These are phyloP conservation scores for Xylaria digitata DNA, from an alignment of 2,329 filamentous ascomycete species.

Conservation along the genomic window DNA sequence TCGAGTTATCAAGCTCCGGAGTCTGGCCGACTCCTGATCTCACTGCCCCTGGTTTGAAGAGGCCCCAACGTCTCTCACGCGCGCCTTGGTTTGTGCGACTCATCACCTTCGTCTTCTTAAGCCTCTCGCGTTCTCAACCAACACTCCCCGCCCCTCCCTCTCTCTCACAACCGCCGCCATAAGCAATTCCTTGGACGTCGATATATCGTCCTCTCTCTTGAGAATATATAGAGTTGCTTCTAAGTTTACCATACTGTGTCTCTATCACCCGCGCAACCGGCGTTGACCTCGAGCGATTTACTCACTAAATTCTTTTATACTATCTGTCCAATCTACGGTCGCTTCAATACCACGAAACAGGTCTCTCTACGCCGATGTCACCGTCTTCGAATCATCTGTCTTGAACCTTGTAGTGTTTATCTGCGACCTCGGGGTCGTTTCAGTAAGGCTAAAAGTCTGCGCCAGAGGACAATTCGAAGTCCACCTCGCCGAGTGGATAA, in stretches of 20 bases:
- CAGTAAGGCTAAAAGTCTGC: conserved; percentile 14
- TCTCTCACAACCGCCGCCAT: conserved; percentile 45
- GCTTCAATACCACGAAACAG: conserved; percentile 18
- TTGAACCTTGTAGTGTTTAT: conserved; percentile 24
- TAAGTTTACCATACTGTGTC: conserved; percentile 49
- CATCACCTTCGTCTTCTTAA: conserved; percentile 39
- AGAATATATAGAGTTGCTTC: conserved; percentile 54
- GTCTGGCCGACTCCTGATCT: conserved; percentile 46
- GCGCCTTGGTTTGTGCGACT: conserved; percentile 44
- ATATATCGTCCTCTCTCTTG: conserved; percentile 32
- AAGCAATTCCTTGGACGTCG: conserved; percentile 38
- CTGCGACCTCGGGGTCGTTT: conserved; percentile 23
- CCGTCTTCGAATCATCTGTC: conserved; percentile 20
- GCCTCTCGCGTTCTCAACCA: conserved; percentile 36
- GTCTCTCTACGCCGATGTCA: conserved; percentile 21
- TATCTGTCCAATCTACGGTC: conserved; percentile 23
- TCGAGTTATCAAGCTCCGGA: conserved; percentile 46
- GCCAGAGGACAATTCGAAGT: conserved; percentile 10
- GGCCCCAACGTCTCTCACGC: conserved; percentile 44
- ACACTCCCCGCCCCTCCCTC: conserved; percentile 40
- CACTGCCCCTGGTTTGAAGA: conserved; percentile 40
- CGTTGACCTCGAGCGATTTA: conserved; percentile 24
- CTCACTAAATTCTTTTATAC: conserved; percentile 9
- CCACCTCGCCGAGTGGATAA: conserved; percentile 24
- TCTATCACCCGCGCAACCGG: conserved; percentile 29